Base-by-base conservation (phyloP, 1,139 yeast genomes). In the Candida gigantensis region DNA sequence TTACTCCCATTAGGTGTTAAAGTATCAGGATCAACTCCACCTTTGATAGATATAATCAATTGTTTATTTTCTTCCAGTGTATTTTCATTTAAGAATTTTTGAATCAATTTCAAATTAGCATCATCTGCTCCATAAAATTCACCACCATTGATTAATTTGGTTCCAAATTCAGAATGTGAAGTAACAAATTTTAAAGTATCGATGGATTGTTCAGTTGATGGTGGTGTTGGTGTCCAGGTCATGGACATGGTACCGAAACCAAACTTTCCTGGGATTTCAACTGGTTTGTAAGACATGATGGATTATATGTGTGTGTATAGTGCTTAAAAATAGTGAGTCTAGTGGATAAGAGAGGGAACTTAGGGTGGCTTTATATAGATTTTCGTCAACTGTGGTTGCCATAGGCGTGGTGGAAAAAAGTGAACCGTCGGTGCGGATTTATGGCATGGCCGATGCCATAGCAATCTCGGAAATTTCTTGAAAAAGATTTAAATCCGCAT, bases 161-260 rank as follows among this genome's bases (percentile, higher is more conserved):
- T 74, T 23, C 79, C 80, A 28, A 68, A 63, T 23, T 72, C 68
- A 6, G 46, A 41, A 28, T 55, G 50, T 9, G 53, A 41, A n/a
- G 73, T 55, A 8, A 78, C 78, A 29, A 61, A 63, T 41, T 69
- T 67, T 53, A 80, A 60, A 11, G 71, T 55, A 26, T 68, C 69
- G 40, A 78, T 58, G 1, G 81, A 69, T 37, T 69, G 62, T 27
- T 69, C 76, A 19, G 62, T 56, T 17, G 80, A 68, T 13, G 58
- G 55, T n/a, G 73, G 74, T 2, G 44, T 48, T 2, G 77, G 70
- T 5, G 62, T 61, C 78, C 79, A 72, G 3, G 87, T 78, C 57
- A 80, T 58, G 24, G 79, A 70, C 88, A 81, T 79, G 47, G 81
- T 71, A 32, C 88, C 88, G 49, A 62, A 77, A 28, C 86, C 86